Base-by-base conservation (phyloP, 1,284 basidiomycete genomes). In the Microbotryomycetes sp. region DNA sequence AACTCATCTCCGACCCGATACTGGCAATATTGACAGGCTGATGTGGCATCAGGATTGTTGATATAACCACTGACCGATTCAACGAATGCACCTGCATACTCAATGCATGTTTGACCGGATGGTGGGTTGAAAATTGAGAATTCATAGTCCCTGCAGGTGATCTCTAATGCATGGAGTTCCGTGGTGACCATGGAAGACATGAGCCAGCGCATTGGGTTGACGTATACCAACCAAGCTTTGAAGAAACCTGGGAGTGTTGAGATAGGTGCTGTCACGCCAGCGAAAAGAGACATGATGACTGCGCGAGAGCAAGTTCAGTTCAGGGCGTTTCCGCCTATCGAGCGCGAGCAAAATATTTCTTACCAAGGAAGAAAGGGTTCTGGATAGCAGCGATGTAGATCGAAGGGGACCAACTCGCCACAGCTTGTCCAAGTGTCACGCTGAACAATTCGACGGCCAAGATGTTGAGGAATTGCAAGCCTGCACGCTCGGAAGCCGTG, bases 401-500 rank as follows among this genome's bases (percentile, higher is more conserved):
- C 7, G 77, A 76, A 4, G 88, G 87, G 2, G 86, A 86, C 47
- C 92, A 76, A 0, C 90, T 84, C 22, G 86, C 88, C 52, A 92
- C 72, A 28, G 78, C 78, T 71, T 82, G 80, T 56, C 89, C 89
- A 12, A 91, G 77, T 16, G 86, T 83, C 28, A 91, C 88, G 65
- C 86, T 83, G 74, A 88, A 92, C 42, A 86, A 67, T 32, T 86
- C 82, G 76, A 87, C 83, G 76, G 89, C 82, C 16, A 91, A 78
- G 67, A 84, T 76, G 70, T 89, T 80, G 64, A 87, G 76, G 47
- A 88, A 80, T 70, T 86, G 84, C 80, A 89, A 90, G 46, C 86
- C 88, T 6, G 85, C 86, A 49, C 78, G 73, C 57, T 71, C 62
- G 36, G 70, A 70, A 4, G 62, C 71, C 7, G 54, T 63, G 53